Evolutionary conservation across 805 yeast species (phyloP).

Genomic region (Sugiyamaella marilandica): DNA sequence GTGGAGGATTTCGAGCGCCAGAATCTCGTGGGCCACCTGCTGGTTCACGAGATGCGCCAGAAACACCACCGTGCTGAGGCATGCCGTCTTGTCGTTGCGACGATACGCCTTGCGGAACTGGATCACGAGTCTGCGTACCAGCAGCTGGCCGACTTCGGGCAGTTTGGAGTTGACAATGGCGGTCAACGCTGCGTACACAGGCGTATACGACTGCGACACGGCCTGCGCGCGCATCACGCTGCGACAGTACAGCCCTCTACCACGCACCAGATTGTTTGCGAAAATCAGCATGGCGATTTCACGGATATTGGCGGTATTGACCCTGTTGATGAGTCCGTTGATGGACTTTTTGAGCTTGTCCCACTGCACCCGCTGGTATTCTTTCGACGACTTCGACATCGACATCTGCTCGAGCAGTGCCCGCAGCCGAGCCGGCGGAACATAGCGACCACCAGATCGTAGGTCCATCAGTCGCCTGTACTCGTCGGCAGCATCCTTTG

Average conservation of each 20-base stretch:
- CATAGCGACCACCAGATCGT: constrained; percentile 44
- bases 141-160: constrained; percentile 61
- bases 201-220: constrained; percentile 38
- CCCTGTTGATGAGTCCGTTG: constrained; percentile 45
- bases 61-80: constrained; percentile 45
- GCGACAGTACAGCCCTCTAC: constrained; percentile 56
- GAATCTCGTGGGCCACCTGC: constrained; percentile 51
- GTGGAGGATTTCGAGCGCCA: constrained; percentile 50
- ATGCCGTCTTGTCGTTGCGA: constrained; percentile 41
- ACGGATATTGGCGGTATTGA: constrained; percentile 45
- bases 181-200: constrained; percentile 53
- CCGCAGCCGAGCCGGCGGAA: constrained; percentile 51
- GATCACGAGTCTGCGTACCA: constrained; percentile 49
- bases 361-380: constrained; percentile 56
- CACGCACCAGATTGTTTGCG: constrained; percentile 53
- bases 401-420: constrained; percentile 38
- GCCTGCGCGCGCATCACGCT: constrained; percentile 52
- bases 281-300: constrained; percentile 48
- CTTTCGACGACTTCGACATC: constrained; percentile 33
- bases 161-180: constrained; percentile 60
- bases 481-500: constrained; percentile 32
- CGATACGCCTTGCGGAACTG: constrained; percentile 54
- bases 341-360: constrained; percentile 44
- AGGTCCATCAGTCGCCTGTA: constrained; percentile 37
- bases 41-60: constrained; percentile 61